Percentiles rank a stretch among this genome's conserved stretches.
Conservation (phyloP, 2,329 filamentous ascomycete species). For the Verticillium klebahnii region DNA sequence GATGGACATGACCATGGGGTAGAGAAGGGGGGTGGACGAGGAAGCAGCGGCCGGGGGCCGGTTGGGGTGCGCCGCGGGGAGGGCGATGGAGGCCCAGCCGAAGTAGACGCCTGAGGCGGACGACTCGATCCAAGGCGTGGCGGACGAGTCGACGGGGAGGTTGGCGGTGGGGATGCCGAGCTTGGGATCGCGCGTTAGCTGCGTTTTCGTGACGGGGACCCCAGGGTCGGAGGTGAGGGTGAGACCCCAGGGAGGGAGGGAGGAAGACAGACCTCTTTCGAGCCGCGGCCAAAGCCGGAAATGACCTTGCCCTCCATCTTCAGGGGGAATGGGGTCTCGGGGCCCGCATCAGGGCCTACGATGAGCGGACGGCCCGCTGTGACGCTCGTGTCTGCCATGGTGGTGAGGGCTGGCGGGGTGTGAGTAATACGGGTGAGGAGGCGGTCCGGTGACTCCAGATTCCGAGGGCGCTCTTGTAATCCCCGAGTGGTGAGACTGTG, state of each 20-base stretch:
- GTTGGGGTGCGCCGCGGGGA: constrained; percentile 45
- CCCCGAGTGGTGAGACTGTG: not conserved
- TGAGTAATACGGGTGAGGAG: not conserved
- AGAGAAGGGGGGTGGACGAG: constrained; percentile 40
- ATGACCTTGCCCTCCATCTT: constrained; percentile 83
- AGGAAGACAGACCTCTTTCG: constrained; percentile 66
- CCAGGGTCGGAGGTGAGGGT: not conserved
- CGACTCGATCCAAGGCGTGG: constrained; percentile 55
- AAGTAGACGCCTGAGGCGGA: constrained; percentile 85
- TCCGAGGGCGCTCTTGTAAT: not conserved
- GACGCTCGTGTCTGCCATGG: not conserved
- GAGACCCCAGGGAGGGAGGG: not conserved
- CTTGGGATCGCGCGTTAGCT: constrained; percentile 32
- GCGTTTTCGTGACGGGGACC: not conserved
- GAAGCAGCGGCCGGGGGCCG: constrained; percentile 13
- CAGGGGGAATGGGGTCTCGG: constrained; percentile 75
- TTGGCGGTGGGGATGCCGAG: constrained; percentile 97
- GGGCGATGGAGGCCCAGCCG: constrained; percentile 75
- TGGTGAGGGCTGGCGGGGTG: not conserved
- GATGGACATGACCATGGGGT: constrained; percentile 89
- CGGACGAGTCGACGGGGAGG: constrained; percentile 65
- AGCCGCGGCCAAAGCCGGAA: constrained; percentile 88
- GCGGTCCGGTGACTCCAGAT: not conserved
- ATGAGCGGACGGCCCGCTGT: constrained; percentile 53
- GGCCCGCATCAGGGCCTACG: constrained; percentile 69